Evolutionary conservation across 1,139 yeast genomes (phyloP).

Genomic region (Taphrina populina): DNA sequence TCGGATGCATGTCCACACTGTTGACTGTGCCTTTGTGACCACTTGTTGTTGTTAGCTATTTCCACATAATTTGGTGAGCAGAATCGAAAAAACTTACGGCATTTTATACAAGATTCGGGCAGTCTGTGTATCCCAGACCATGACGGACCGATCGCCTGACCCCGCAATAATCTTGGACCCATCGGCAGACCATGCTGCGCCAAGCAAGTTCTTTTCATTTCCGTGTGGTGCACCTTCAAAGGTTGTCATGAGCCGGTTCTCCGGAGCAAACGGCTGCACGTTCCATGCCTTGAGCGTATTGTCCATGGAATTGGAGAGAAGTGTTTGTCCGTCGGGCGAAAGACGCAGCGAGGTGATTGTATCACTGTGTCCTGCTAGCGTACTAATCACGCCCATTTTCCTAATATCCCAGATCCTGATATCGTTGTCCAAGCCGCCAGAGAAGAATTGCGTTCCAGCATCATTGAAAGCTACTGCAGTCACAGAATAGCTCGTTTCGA

Average conservation of each 20-base stretch:
- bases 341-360: constrained; percentile 57
- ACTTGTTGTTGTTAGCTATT: background rate
- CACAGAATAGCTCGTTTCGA: constrained; percentile 58
- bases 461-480: constrained; percentile 53
- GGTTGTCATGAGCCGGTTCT: constrained; percentile 49
- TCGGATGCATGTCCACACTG: constrained; percentile 24
- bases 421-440: constrained; percentile 67
- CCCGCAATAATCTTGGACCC: constrained; percentile 55
- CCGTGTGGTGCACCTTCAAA: constrained; percentile 62
- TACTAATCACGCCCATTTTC: constrained; percentile 47
- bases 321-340: constrained; percentile 53
- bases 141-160: constrained; percentile 59
- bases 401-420: constrained; percentile 50
- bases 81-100: constrained; percentile 63
- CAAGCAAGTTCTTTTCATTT: constrained; percentile 54
- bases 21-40: constrained; percentile 28
- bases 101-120: constrained; percentile 53
- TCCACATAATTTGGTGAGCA: constrained; percentile 39
- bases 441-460: constrained; percentile 52
- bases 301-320: constrained; percentile 59
- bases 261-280: constrained; percentile 50
- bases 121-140: constrained; percentile 62
- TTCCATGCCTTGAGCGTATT: constrained; percentile 60
- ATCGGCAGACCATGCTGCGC: constrained; percentile 52
- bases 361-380: constrained; percentile 49